Evolutionary conservation across 768 basidiomycete genomes (phyloP).

Genomic region (Clitopilus hobsonii): DNA sequence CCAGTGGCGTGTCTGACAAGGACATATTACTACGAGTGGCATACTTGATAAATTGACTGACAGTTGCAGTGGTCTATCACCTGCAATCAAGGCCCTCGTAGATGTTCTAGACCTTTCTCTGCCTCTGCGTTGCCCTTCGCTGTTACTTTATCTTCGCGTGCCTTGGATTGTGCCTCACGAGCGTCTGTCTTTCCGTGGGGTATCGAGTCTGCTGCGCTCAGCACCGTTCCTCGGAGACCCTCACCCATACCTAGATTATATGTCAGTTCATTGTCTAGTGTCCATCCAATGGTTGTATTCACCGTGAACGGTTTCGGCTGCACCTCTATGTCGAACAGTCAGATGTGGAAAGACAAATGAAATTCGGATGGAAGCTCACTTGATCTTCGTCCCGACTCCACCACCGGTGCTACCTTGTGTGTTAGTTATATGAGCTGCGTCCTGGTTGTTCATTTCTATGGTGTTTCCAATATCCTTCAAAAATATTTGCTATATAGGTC

Average conservation of each 20-base stretch:
- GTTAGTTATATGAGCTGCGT: not conserved
- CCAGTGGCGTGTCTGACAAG: too few species aligned
- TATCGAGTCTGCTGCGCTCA: not conserved
- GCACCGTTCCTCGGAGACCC: not conserved
- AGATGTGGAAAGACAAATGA: too few species aligned
- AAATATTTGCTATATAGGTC: too few species aligned
- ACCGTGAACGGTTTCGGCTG: not conserved
- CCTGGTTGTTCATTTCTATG: too few species aligned
- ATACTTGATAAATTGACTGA: too few species aligned
- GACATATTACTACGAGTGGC: too few species aligned
- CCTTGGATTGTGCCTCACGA: not conserved
- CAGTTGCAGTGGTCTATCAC: too few species aligned
- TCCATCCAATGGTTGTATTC: too few species aligned
- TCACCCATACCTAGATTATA: not conserved
- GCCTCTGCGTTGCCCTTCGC: not conserved
- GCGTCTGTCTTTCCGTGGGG: not conserved
- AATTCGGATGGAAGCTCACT: not conserved
- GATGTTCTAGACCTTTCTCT: not conserved
- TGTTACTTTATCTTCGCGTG: not conserved
- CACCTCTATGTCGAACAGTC: too few species aligned
- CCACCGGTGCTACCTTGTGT: not conserved
- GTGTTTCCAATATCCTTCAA: too few species aligned
- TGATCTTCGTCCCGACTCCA: not conserved
- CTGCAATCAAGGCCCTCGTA: not conserved
- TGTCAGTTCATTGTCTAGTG: too few species aligned